Evolutionary conservation across 306 rosid genomes (phyloP), one percentile per base, ranked within the genome.

Genomic region (Abrus pulchellus): DNA sequence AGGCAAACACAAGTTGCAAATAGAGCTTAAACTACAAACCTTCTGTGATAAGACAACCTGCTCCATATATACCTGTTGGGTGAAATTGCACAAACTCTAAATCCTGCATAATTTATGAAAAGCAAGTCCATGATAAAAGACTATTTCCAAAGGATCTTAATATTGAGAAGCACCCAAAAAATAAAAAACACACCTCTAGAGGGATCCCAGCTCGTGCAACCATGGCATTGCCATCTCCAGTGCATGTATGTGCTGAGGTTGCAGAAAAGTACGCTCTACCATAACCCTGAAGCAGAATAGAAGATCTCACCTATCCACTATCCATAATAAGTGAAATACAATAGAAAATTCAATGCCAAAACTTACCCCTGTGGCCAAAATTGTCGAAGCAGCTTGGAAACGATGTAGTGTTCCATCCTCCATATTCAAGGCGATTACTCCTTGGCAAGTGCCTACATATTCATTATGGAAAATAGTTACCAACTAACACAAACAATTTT

Each of bases 151-250:
- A 44, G 6, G 55, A 83, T 27, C 74, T 50, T 62, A 81, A 76
- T 38, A 66, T 34, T 28, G 33, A 54, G 44, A 75, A 81, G 79
- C 34, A 80, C 29, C 28, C 5, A 38, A 57, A 47, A 3, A n/a
- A 7, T 0, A 14, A 62, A 52, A 48, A 54, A 44, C 77, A 82
- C 76, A 93, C 98, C 99, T 95, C 89, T 4, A 95, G 98, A 7
- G 98, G 94, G 57, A 95, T 62, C 61, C 97, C 97, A 55, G 99
- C 96, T 70, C 98, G 97, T 77, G 99, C 93, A 82, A 88, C 99
- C 99, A 95, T 93, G 75, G 88, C 99, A 86, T 85, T 93, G 74
- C 98, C 99, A 90, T 95, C 98, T 87, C 98, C 98, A 40, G 98
- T 95, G 85, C 98, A 95, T 59, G 98, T 95, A 85, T 93, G 98